Evolutionary conservation across 805 yeast genomes (phyloP), one percentile per base, ranked within the genome.

Genomic region (Hanseniaspora vineae): DNA sequence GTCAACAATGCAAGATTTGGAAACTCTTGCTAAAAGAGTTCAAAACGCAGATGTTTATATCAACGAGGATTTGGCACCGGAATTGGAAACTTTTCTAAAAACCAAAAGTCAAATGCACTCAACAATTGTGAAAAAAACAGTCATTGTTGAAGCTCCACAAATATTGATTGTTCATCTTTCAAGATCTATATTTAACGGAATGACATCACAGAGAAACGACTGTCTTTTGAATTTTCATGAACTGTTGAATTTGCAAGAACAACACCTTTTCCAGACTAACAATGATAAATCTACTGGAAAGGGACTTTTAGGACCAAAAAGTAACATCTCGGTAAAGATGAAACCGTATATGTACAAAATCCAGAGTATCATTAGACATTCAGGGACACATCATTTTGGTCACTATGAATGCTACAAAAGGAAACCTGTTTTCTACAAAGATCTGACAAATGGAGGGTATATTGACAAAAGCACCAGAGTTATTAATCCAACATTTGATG

Each of bases 341-440:
- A 52, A 55, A 64, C 65, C 50, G 71, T 66, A 39, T 19, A 23
- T 2, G 6, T 88, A 85, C 60, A 68, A 69, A 50, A 69, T 92
- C 35, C 75, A 73, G 51, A 83, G 96, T 0, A 67, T 86, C 51
- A 78, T 92, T 17, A 75, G 88, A 53, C 97, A 92, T 60, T 77
- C 80, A 43, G 98, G 98, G 0, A 79, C 90, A 1, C 97, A 89
- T 62, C 73, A 80, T 18, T 76, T 78, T 42, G 97, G 97, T 1
- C 97, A 89, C 59, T 89, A 88, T 60, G 95, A 89, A 57, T 85
- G 96, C 56, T 86, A 78, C 60, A 80, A 84, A 52, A 78, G 78
- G 44, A 89, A 88, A 59, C 90, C 92, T 2, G 60, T 73, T 3
- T 73, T 71, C 48, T 56, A 61, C 19, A 64, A 62, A 49, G 66